Conservation (phyloP, 2,329 filamentous ascomycete genomes). For the Pseudonectria buxi region DNA sequence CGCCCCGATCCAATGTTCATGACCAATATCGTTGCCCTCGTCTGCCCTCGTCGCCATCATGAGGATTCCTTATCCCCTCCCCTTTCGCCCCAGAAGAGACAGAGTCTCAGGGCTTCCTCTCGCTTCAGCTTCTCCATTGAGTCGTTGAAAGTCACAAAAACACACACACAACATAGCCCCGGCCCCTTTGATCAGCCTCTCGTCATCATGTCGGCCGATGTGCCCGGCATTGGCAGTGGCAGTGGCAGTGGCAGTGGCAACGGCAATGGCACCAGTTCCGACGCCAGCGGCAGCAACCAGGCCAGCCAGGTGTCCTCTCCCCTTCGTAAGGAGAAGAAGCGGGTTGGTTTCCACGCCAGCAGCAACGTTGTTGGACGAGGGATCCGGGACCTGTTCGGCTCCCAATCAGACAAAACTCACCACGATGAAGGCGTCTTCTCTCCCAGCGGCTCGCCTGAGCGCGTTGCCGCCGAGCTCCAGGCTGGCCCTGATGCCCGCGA, state of each 20-base stretch:
- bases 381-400: slow-evolving; percentile 3
- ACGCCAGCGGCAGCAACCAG: slow-evolving; percentile 22
- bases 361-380: slow-evolving; percentile 17
- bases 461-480: slow-evolving; percentile 18
- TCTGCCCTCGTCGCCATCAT: slow-evolving; percentile 5
- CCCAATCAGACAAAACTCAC: slow-evolving; percentile 5
- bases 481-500: slow-evolving; percentile 33
- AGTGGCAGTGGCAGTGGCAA: not conserved
- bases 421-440: slow-evolving; percentile 19
- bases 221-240: not conserved
- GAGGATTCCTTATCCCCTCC: slow-evolving; percentile 12
- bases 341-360: slow-evolving; percentile 32
- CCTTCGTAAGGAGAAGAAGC: slow-evolving; percentile 33
- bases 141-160: too few species aligned
- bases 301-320: slow-evolving; percentile 25
- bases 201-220: slow-evolving; percentile 16
- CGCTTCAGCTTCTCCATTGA: not conserved
- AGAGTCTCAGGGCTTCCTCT: slow-evolving; percentile 9
- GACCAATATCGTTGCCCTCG: not conserved
- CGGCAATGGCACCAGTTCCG: slow-evolving; percentile 3
- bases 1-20: slow-evolving; percentile 2
- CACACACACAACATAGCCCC: not conserved
- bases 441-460: slow-evolving; percentile 20
- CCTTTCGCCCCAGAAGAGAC: slow-evolving; percentile 11
- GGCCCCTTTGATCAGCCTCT: slow-evolving; percentile 1